Conservation (phyloP, 257 asterid genomes). For the Echium plantagineum region DNA sequence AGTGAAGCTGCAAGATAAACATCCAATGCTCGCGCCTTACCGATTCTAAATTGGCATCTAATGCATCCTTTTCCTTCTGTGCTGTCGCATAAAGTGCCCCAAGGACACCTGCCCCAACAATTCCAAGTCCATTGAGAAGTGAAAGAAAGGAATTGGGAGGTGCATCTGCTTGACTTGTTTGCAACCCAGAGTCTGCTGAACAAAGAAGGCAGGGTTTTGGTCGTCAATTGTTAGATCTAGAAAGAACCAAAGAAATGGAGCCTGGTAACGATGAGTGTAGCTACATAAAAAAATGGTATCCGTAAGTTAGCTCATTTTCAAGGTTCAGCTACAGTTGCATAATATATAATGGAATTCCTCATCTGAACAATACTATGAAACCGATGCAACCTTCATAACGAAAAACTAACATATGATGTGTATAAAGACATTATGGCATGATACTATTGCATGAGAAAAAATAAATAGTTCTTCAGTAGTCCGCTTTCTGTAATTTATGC, state of each 20-base stretch:
- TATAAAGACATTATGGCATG: too few relatives aligned
- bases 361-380: too few relatives aligned
- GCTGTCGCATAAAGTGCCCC: conserved; percentile 52
- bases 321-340: conserved; percentile 4
- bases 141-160: conserved; percentile 16
- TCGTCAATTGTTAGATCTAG: not conserved
- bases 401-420: too few relatives aligned
- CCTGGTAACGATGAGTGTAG: not conserved
- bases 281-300: too few relatives aligned
- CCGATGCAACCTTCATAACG: too few relatives aligned
- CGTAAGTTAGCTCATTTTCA: not conserved
- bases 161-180: conserved; percentile 23
- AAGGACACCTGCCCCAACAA: conserved; percentile 54
- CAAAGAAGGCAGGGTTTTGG: too few relatives aligned
- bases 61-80: conserved; percentile 37
- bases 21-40: conserved; percentile 32
- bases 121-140: conserved; percentile 50
- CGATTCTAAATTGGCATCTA: conserved; percentile 51
- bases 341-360: too few relatives aligned
- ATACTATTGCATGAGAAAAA: too few relatives aligned
- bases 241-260: not conserved
- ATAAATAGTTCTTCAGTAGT: too few relatives aligned
- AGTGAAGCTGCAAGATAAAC: too few relatives aligned
- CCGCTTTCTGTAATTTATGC: too few relatives aligned
- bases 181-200: not conserved